Evolutionary conservation across 495 filamentous ascomycete species (phyloP).

Genomic region (Chaetomium fimeti): DNA sequence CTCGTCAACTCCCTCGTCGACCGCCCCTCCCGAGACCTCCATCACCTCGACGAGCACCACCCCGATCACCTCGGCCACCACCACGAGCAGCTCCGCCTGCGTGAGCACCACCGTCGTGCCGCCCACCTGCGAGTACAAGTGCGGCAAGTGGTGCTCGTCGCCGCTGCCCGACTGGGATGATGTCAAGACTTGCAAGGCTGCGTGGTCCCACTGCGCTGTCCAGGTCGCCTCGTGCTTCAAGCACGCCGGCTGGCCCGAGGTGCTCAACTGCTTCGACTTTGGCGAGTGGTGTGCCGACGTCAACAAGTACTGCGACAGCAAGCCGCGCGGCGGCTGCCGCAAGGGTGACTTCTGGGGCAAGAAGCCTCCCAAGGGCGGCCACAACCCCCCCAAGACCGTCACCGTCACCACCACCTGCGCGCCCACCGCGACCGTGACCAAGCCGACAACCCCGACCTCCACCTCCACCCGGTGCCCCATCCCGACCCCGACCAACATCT

Average conservation of each 20-base stretch:
- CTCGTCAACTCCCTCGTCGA: slow-evolving; percentile 23
- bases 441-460: slow-evolving; percentile 26
- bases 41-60: slow-evolving; percentile 27
- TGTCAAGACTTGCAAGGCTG: slow-evolving; percentile 35
- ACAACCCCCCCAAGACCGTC: slow-evolving; percentile 34
- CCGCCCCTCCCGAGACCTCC: slow-evolving; percentile 15
- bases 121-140: slow-evolving; percentile 50
- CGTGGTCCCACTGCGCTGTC: slow-evolving; percentile 41
- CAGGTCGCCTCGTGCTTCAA: slow-evolving; percentile 51
- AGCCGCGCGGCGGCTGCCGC: slow-evolving; percentile 19
- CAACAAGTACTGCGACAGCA: slow-evolving; percentile 39
- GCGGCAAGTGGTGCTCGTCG: slow-evolving; percentile 53
- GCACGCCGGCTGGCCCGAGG: slow-evolving; percentile 47
- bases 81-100: slow-evolving; percentile 43
- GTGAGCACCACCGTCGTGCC: slow-evolving; percentile 42
- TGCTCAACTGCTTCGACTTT: slow-evolving; percentile 47
- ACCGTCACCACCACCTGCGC: slow-evolving; percentile 35
- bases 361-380: slow-evolving; percentile 38
- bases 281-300: slow-evolving; percentile 44
- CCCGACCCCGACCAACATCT: slow-evolving; percentile 48
- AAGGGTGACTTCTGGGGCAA: slow-evolving; percentile 40
- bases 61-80: slow-evolving; percentile 28
- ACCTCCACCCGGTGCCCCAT: slow-evolving; percentile 38
- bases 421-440: slow-evolving; percentile 27
- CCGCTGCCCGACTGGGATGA: slow-evolving; percentile 48